Evolutionary conservation across 805 yeast genomes (phyloP), one percentile per base, ranked within the genome.

Genomic region (Tetrapisispora pingtungensis): DNA sequence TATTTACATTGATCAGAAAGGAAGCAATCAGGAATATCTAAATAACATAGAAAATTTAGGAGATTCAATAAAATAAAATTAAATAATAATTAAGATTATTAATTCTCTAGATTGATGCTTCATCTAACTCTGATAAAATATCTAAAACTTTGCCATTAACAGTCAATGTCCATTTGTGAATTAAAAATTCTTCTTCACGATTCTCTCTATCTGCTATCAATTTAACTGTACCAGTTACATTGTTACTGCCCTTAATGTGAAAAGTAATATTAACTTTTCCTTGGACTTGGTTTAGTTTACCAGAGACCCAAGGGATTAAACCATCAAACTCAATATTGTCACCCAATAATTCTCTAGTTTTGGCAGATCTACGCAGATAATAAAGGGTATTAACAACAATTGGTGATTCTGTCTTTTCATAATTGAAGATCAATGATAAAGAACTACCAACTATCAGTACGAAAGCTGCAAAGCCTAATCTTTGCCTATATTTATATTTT

Each of bases 351-450:
- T 74, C 76, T 44, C 77, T 71, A 10, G 88, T 88, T 36, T 66
- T 49, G 10, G 73, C 70, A 1, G 90, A 81, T 58, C 96, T 73
- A 59, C 98, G 77, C 54, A 90, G 66, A 50, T 86, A 83, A 63
- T 86, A 88, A 61, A 93, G 68, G 4, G 96, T 83, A 7, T 95
- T 89, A 34, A 83, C 76, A 54, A 90, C 83, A 47, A 90, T 75
- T 1, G 97, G 97, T 13, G 96, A 85, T 37, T 84, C 79, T 17
- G 88, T 80, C 61, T 88, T 89, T 62, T 93, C 98, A 65, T 90
- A 89, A 69, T 93, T 89, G 74, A 90, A 81, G 55, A 90, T 84
- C 27, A 84, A 73, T 27, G 74, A 68, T 40, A 82, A 65, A 1
- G 81, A 66, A 4, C 71, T 64, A 20, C 73, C 73, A 74, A 82